Evolutionary conservation across 2,329 filamentous ascomycete species (phyloP).

Genomic region (Didymosphaeria variabile): DNA sequence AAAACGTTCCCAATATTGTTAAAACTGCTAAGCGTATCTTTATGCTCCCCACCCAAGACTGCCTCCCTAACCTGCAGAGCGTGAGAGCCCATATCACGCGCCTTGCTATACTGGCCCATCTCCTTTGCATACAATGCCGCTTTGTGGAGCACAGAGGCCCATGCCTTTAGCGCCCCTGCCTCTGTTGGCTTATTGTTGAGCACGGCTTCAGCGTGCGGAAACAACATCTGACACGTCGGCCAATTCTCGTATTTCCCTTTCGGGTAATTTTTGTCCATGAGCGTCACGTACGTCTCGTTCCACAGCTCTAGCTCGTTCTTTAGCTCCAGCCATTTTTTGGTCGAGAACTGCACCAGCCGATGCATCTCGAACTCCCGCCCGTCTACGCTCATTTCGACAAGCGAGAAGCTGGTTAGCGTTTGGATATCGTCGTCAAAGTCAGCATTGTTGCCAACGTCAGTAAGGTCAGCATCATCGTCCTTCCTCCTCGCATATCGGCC

Average conservation of each 20-base stretch:
- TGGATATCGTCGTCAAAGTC: conserved; percentile 32
- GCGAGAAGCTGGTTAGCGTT: conserved; percentile 24
- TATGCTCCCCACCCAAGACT: conserved; percentile 2
- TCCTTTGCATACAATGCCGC: not conserved
- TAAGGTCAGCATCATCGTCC: conserved; percentile 19
- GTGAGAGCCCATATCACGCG: conserved; percentile 4
- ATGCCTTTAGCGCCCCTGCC: conserved; percentile 7
- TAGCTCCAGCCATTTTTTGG: conserved; percentile 29
- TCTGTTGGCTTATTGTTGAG: conserved; percentile 1
- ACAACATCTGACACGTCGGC: conserved; percentile 12
- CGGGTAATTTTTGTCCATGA: conserved; percentile 13
- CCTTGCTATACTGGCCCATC: conserved; percentile 8
- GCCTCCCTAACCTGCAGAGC: conserved; percentile 5
- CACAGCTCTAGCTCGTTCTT: conserved; percentile 27
- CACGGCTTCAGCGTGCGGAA: conserved; percentile 19
- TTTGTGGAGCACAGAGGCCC: conserved; percentile 14
- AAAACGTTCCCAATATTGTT: not conserved
- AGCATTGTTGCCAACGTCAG: conserved; percentile 12
- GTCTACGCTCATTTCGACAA: conserved; percentile 20
- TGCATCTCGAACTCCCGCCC: conserved; percentile 29
- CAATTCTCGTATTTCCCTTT: conserved; percentile 16
- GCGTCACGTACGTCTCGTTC: conserved; percentile 20
- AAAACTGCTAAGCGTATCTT: conserved; percentile 1
- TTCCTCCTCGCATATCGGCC: conserved; percentile 19
- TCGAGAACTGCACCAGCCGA: conserved; percentile 29